Evolutionary conservation across 2,329 filamentous ascomycete species (phyloP), one percentile per base, ranked within the genome.

Genomic region (Colletotrichum godetiae): DNA sequence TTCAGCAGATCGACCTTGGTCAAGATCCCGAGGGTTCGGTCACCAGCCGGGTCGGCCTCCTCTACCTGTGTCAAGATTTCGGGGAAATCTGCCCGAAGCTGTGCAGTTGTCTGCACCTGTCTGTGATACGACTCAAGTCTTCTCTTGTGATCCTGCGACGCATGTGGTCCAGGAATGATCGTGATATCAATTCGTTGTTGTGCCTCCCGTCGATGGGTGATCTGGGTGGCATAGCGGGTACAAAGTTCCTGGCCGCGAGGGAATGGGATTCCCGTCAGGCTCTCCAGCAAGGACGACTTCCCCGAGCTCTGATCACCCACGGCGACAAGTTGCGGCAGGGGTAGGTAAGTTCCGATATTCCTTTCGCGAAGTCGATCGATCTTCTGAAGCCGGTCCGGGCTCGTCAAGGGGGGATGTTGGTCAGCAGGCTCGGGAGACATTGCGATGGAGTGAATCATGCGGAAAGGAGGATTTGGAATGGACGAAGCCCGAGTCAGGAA

Each of bases 221-320:
- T 78, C 53, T 76, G 75, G 7, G 80, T 81, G 4, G 78, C 78
- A 52, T 81, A 80, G 5, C 79, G 76, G 1, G 80, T 81, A 73
- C 80, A 82, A 19, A 82, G 76, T 7, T 77, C 77, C 15, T 78
- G 74, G 31, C 76, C 76, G 0, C 75, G 75, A 4, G 80, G 80
- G 59, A 82, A 82, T 0, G 80, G 79, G 19, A 81, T 80, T 1
- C 79, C 78, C 0, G 78, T 81, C 24, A 81, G n/a, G 24, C 78
- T 81, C 31, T 81, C 80, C 6, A 82, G 73, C 7, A 82, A 70
- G 0, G 80, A 81, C 3, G 77, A 81, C 68, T 82, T 82, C 5
- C 80, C 80, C 0, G 79, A 81, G 71, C 79, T 80, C 49, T 81
- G 80, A 57, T 82, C 80, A 2, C 81, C 79, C 1, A 81, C 80